Percentiles rank a stretch among this genome's conserved stretches.
Conservation (phyloP, 2,329 filamentous ascomycete species). For the Monosporascus sp. region DNA sequence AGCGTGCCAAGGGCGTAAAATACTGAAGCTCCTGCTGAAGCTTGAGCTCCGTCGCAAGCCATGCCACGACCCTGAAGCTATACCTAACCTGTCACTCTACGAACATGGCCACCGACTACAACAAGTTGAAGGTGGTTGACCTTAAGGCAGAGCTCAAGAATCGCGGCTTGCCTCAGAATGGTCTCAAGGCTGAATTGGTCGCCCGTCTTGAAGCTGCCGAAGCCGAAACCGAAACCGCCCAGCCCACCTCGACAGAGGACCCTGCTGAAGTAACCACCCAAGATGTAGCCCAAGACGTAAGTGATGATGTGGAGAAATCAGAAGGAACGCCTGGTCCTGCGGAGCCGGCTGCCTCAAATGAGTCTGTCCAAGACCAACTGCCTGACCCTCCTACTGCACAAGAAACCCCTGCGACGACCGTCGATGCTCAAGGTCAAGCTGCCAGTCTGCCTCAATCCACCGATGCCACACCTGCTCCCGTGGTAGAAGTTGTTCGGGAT, state of each 20-base stretch:
- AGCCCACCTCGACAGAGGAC: conserved; percentile 3
- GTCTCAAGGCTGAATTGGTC: conserved; percentile 68
- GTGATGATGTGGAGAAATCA: not conserved
- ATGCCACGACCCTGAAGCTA: conserved; percentile 12
- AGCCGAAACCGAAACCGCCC: conserved; percentile 6
- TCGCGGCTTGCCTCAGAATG: conserved; percentile 62
- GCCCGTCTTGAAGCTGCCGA: conserved; percentile 47
- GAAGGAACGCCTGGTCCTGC: not conserved
- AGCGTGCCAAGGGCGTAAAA: too few species aligned
- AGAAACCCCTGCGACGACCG: conserved; percentile 7
- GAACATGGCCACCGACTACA: conserved; percentile 46
- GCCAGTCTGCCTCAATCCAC: conserved; percentile 6
- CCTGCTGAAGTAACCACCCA: not conserved
- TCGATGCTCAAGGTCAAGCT: conserved; percentile 5
- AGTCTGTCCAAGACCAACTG: conserved; percentile 1
- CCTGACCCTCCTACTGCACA: conserved; percentile 14
- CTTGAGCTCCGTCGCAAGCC: conserved; percentile 4
- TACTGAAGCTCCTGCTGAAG: not conserved
- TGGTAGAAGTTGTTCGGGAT: conserved; percentile 37
- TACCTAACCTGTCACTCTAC: conserved; percentile 1
- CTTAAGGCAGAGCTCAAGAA: conserved; percentile 70
- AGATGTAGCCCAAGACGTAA: not conserved
- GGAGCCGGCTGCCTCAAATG: not conserved
- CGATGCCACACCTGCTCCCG: conserved; percentile 16
- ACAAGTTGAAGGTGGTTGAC: conserved; percentile 65